Base-by-base conservation (phyloP, 768 basidiomycete genomes). In the Auriculariales sp. region DNA sequence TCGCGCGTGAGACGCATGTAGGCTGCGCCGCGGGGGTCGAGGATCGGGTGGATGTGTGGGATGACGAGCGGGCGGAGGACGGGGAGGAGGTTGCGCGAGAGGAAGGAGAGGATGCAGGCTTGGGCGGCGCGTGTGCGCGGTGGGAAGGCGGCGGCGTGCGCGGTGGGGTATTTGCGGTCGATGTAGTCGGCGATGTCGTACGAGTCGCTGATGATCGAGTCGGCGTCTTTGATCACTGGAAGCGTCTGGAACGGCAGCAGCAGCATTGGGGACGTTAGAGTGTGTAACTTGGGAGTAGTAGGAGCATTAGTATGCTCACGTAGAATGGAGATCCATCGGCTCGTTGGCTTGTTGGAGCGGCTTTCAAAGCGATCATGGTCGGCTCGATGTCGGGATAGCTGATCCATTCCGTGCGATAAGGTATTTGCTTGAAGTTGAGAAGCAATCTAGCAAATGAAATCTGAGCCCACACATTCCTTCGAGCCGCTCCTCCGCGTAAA, bases 91-190 rank as follows among this genome's bases (percentile, higher is more conserved):
- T n/a, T n/a, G n/a, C n/a, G n/a, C n/a, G n/a, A n/a, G n/a, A n/a
- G n/a, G n/a, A n/a, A n/a, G n/a, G n/a, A n/a, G n/a, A n/a, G n/a
- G n/a, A n/a, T n/a, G n/a, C n/a, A n/a, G n/a, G n/a, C n/a, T n/a
- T n/a, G n/a, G n/a, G n/a, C n/a, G n/a, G n/a, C n/a, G n/a, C n/a
- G n/a, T n/a, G n/a, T n/a, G n/a, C n/a, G n/a, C n/a, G n/a, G n/a
- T n/a, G n/a, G n/a, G n/a, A n/a, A n/a, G n/a, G n/a, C n/a, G n/a
- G n/a, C n/a, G n/a, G n/a, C n/a, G n/a, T n/a, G n/a, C n/a, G n/a
- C n/a, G n/a, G n/a, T n/a, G 0, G 77, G 73, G 54, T 77, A 78
- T 1, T 65, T 64, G 2, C 61, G 59, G 50, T 78, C 77, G 50
- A 78, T 64, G 58, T 79, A 77, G 14, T 63, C 54, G 1, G 72